Evolutionary conservation across 306 rosid genomes (phyloP), one percentile per base, ranked within the genome.

Genomic region (Medicago arabica): DNA sequence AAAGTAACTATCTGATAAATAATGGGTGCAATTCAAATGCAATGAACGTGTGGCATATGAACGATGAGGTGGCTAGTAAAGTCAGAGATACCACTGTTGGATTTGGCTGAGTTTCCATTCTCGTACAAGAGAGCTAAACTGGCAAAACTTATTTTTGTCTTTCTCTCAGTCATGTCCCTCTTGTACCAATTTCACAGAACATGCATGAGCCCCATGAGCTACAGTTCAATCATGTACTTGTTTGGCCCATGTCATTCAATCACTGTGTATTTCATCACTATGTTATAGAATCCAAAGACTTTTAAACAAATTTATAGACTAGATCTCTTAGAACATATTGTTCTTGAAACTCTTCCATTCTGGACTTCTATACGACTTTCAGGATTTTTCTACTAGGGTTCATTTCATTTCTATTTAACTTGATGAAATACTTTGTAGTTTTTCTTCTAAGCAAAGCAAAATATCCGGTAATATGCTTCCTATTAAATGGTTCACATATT

Each of bases 161-260:
- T 76, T 83, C 84, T 69, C 83, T 49, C 68, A 18, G 68, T 72
- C 76, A 80, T 49, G 12, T 66, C 74, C 66, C 61, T 38, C 84
- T 21, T 65, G 49, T 58, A 65, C 81, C 61, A 55, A 17, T 36
- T 71, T 64, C 71, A 78, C 78, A n/a, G 34, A 53, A n/a, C 78
- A 75, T 81, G 68, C 78, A 71, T 54, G 12, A 41, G 25, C 77
- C 16, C 46, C 78, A 71, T 76, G 19, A 51, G 25, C 74, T 43
- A 62, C 84, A 61, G 72, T 69, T 14, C 49, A 21, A 47, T 43
- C 54, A 8, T 41, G 78, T 65, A 66, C 79, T 67, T 36, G 8
- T 80, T 80, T 74, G 80, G 76, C 72, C 80, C 73, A 75, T 75
- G 38, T 75, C 85, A 81, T 81, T 81, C 81, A 75, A 59, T 61